Conservation (phyloP, 306 rosid genomes). For the Casuarina equisetifolia region DNA sequence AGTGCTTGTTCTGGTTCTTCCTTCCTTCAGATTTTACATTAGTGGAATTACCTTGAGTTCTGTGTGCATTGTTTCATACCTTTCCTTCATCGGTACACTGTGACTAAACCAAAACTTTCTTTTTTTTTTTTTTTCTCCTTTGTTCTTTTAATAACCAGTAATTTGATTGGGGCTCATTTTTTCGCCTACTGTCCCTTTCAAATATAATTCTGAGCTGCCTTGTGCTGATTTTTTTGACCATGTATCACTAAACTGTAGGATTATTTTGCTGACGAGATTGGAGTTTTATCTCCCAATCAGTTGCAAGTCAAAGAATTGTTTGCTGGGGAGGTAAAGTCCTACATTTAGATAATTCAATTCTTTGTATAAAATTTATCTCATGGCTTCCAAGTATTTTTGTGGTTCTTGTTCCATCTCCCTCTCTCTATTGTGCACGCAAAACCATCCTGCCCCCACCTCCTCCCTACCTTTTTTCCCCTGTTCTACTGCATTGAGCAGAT, state of each 20-base stretch:
- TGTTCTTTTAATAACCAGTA: not conserved
- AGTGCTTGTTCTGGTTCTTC: conserved; percentile 26
- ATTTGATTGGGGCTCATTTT: conserved; percentile 7
- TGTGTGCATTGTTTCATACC: not conserved
- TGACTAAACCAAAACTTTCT: not conserved
- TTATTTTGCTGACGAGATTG: conserved; percentile 88
- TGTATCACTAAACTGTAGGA: conserved; percentile 44
- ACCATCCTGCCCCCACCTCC: not conserved
- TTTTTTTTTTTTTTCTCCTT: too few species aligned
- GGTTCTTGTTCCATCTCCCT: conserved; percentile 7
- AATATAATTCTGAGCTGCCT: conserved; percentile 9
- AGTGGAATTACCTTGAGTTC: conserved; percentile 8
- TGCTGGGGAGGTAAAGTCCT: conserved; percentile 82
- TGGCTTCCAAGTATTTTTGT: conserved; percentile 15
- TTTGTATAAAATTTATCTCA: conserved; percentile 15
- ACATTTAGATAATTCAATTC: conserved; percentile 20
- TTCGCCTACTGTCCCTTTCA: not conserved
- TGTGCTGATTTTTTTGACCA: conserved; percentile 10
- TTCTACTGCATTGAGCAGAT: too few species aligned
- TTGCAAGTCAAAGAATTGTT: conserved; percentile 65
- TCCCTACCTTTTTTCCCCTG: not conserved
- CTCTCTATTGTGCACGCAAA: not conserved
- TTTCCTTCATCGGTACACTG: not conserved
- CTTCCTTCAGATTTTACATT: conserved; percentile 19
- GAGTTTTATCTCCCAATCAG: conserved; percentile 91